Base-by-base conservation (phyloP, 768 basidiomycete genomes). In the Lactifluus volemus region DNA sequence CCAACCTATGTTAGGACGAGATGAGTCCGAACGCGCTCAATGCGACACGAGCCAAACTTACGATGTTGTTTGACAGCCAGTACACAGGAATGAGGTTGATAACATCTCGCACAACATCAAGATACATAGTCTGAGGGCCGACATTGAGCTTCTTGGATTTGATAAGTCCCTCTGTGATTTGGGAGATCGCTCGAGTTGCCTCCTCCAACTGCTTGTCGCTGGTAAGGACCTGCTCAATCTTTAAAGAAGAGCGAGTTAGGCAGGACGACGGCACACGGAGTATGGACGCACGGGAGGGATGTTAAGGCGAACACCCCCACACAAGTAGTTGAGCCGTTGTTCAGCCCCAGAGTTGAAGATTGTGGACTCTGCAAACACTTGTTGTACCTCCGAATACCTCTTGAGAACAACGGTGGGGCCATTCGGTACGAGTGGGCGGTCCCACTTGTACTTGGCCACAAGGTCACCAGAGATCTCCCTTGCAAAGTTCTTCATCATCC, bases 41-140 rank as follows among this genome's bases (percentile, higher is more conserved):
- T 41, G 50, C 3, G 21, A 34, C 32, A 17, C 19, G 25, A 44
- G 19, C 5, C 2, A 44, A 45, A 44, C 84, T 65, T 61, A 88
- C 87, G 59, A 87, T 72, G 55, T 80, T 68, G 36, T 79, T 74
- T 10, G 79, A 78, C 32, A 84, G 75, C 85, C 84, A 89, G 60
- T 81, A 76, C 5, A 85, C 70, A 0, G 87, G 82, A 42, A 86
- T 60, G 30, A 77, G 68, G 63, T 89, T 85, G 67, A 86, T 79
- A 21, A 89, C 86, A 64, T 89, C 84, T 45, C 74, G 74, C 7
- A 89, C 79, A 41, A 89, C 77, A 67, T 90, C 85, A 21, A 88
- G 69, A 53, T 70, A 75, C 36, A 64, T 72, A 17, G 63, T 58
- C 15, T 56, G 51, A 15, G 70, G 63, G 5, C 70, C 74, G 14